Evolutionary conservation across 805 yeast species (phyloP), one percentile per base, ranked within the genome.

Genomic region (Hanseniaspora valbyensis): DNA sequence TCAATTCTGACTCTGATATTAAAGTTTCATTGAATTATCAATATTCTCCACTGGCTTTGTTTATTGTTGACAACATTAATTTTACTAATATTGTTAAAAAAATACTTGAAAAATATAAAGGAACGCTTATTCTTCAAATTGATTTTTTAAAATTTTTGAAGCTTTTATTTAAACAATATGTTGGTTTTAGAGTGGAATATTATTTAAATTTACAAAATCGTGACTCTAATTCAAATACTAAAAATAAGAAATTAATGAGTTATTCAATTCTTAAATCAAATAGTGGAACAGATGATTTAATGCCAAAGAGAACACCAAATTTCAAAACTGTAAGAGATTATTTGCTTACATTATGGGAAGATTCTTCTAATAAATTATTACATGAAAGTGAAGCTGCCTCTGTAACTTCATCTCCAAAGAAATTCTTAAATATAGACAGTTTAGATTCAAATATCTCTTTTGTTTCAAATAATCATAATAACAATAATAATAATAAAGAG

Each of bases 81-180:
- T 52, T 52, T 14, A 19, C 37, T 16, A 34, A 24, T 3, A 37
- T 41, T 14, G 54, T 46, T 4, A 36, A 54, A 14, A 26, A 54
- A 19, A 58, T 64, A 22, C 63, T 65, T 44, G 57, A 57, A 38
- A 49, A 58, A 10, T 64, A 61, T 42, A 58, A 58, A 37, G 61
- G 60, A 34, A 61, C 66, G 42, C 49, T 64, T 13, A 52, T 65
- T 22, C 58, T 64, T n/a, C 68, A 65, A 52, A 63, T 65, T 36
- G 68, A 65, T 37, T 48, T 65, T 29, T 53, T 65, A 37, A 64
- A 65, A 42, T 60, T 63, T 22, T 48, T 64, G 21, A 65, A 64
- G 46, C 44, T 59, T 9, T 49, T 62, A 0, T 58, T 64, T 25
- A 53, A 56, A 2, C 57, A 58, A 28, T 58, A 61, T n/a, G 49